Conservation (phyloP, 768 basidiomycete genomes). For the Pleurotus platypus region DNA sequence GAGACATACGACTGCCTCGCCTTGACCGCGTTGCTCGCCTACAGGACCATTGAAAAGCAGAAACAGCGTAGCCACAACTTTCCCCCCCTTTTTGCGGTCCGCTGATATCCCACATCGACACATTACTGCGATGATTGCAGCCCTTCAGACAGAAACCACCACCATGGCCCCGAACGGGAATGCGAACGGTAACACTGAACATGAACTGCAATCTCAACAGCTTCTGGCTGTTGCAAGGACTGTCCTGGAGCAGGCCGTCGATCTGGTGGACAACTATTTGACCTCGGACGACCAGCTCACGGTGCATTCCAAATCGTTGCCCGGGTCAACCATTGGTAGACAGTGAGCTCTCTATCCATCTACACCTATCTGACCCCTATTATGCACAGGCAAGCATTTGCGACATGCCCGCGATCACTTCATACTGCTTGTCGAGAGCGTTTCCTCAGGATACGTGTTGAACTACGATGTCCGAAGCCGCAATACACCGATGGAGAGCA, state of each 20-base stretch:
- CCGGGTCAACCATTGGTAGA: conserved; percentile 86
- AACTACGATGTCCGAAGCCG: conserved; percentile 76
- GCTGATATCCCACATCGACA: conserved; percentile 4
- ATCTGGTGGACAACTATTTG: conserved; percentile 64
- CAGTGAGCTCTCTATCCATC: background rate
- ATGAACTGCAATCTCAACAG: conserved; percentile 35
- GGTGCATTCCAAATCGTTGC: conserved; percentile 65
- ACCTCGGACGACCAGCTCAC: conserved; percentile 68
- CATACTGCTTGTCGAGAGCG: conserved; percentile 56
- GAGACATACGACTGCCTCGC: conserved; percentile 18
- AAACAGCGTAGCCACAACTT: conserved; percentile 1
- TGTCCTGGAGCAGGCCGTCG: conserved; percentile 69
- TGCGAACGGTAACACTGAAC: conserved; percentile 11
- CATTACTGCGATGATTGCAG: conserved; percentile 20
- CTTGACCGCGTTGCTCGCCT: conserved; percentile 12
- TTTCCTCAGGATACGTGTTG: conserved; percentile 46
- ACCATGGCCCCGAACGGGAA: conserved; percentile 1
- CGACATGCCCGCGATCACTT: conserved; percentile 87
- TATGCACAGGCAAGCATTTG: conserved; percentile 69
- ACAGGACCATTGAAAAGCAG: conserved; percentile 6
- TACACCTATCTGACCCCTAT: conserved; percentile 3
- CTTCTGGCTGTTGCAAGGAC: conserved; percentile 66
- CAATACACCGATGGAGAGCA: conserved; percentile 83
- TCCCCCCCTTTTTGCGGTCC: conserved; percentile 11
- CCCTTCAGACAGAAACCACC: background rate